Percentiles rank a stretch among this genome's conserved stretches.
These are phyloP conservation scores for Penicillium concentricum DNA, from an alignment of 2,329 filamentous ascomycete genomes.

Conservation along the genomic window DNA sequence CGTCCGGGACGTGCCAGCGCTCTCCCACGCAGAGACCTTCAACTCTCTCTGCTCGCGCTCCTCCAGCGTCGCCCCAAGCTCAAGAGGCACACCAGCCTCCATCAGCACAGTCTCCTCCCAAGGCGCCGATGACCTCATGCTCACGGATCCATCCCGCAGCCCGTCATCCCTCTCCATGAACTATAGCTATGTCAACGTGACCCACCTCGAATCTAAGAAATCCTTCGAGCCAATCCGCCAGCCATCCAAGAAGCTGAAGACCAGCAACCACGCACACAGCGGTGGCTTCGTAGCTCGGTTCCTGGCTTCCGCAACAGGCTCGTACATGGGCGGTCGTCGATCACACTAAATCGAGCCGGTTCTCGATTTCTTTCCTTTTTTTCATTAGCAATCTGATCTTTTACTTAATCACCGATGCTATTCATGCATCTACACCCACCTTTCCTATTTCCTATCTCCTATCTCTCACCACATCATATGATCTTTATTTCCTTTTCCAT, in stretches of 20 bases:
- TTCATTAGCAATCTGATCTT: not conserved
- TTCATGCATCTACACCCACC: not conserved
- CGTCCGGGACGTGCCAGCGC: conserved; percentile 43
- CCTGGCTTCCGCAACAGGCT: conserved; percentile 43
- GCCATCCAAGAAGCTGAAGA: conserved; percentile 44
- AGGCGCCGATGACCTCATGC: conserved; percentile 35
- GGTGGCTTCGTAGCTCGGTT: conserved; percentile 45
- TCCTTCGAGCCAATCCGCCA: conserved; percentile 30
- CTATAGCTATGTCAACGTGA: conserved; percentile 38
- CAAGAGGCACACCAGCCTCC: conserved; percentile 45
- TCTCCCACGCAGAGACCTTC: conserved; percentile 43
- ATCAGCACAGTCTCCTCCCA: conserved; percentile 40
- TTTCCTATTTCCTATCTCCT: not conserved
- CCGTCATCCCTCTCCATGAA: conserved; percentile 30
- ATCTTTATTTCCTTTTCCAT: conserved; percentile 4
- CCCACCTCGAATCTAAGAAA: conserved; percentile 33
- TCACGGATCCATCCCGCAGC: conserved; percentile 35
- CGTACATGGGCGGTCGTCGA: conserved; percentile 43
- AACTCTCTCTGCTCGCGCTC: conserved; percentile 45
- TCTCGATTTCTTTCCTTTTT: conserved; percentile 10
- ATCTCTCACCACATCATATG: conserved; percentile 1
- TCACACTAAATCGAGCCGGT: conserved; percentile 28
- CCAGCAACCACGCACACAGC: conserved; percentile 27
- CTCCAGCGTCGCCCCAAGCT: conserved; percentile 45
- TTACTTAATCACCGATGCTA: conserved; percentile 10